Conservation (phyloP, 148 eudicot species). For the Bassia scoparia region DNA sequence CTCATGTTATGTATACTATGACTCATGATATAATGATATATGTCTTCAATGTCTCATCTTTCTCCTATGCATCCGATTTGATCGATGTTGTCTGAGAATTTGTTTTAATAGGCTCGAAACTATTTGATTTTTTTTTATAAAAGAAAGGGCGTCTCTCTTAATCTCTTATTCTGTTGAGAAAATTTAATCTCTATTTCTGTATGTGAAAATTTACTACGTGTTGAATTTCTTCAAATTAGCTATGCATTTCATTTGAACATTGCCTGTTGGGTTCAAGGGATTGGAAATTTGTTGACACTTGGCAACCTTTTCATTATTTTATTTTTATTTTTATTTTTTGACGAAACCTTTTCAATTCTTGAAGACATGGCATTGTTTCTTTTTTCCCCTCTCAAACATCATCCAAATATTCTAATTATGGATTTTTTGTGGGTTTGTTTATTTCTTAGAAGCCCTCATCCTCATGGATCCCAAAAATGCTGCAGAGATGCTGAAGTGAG, state of each 20-base stretch:
- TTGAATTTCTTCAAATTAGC: background rate
- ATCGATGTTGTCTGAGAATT: background rate
- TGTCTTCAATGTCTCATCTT: background rate
- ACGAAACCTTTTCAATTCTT: too few species aligned
- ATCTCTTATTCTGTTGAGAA: background rate
- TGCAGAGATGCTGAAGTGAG: conserved; percentile 32
- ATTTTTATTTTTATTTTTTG: too few species aligned
- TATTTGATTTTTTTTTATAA: too few species aligned
- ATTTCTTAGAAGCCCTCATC: background rate
- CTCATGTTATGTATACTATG: background rate
- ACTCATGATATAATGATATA: too few species aligned
- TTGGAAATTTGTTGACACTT: background rate
- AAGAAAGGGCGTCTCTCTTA: background rate
- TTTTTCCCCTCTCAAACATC: too few species aligned
- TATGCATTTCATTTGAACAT: background rate
- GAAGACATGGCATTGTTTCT: too few species aligned
- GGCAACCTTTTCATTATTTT: too few species aligned
- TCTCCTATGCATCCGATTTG: too few species aligned
- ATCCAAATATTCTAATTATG: background rate
- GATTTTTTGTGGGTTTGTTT: background rate
- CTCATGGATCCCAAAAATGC: conserved; percentile 39
- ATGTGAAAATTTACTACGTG: background rate
- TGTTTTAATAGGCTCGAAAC: background rate
- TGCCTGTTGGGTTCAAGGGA: background rate
- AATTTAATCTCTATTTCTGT: too few species aligned